Conservation (phyloP, 306 rosid genomes). For the Urtica urens region DNA sequence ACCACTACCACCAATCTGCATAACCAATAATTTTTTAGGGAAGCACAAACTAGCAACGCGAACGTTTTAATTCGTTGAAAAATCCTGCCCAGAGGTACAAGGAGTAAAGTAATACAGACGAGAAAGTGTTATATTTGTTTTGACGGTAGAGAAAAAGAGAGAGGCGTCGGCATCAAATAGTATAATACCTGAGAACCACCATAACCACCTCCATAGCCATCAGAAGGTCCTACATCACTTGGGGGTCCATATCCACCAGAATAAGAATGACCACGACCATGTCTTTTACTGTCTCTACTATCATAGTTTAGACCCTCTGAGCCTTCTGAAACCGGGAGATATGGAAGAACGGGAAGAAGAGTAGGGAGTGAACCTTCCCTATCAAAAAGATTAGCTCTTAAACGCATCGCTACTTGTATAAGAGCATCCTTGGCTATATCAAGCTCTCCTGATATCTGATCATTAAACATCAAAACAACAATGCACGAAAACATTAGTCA, state of each 20-base stretch:
- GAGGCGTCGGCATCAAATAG: too few species aligned
- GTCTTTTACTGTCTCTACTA: constrained; percentile 67
- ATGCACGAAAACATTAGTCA: too few species aligned
- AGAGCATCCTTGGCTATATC: constrained; percentile 96
- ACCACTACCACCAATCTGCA: constrained; percentile 61
- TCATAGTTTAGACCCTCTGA: constrained; percentile 62
- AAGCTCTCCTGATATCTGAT: constrained; percentile 83
- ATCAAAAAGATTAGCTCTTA: constrained; percentile 87
- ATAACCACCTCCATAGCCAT: constrained; percentile 68
- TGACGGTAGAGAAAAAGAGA: too few species aligned
- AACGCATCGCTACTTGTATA: constrained; percentile 75
- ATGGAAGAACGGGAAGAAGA: constrained; percentile 79
- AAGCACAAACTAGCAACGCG: too few species aligned
- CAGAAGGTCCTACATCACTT: constrained; percentile 52
- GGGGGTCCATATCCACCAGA: constrained; percentile 74
- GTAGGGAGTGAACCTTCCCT: constrained; percentile 79
- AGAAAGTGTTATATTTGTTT: neutral
- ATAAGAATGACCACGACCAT: constrained; percentile 83
- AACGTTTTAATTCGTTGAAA: too few species aligned
- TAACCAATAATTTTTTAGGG: too few species aligned
- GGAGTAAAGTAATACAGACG: neutral
- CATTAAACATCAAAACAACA: neutral
- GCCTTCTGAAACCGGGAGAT: constrained; percentile 65
- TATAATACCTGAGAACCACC: constrained; percentile 89
- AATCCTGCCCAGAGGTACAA: neutral